Evolutionary conservation across 2,329 filamentous ascomycete species (phyloP).

Genomic region (Capronia coronata): DNA sequence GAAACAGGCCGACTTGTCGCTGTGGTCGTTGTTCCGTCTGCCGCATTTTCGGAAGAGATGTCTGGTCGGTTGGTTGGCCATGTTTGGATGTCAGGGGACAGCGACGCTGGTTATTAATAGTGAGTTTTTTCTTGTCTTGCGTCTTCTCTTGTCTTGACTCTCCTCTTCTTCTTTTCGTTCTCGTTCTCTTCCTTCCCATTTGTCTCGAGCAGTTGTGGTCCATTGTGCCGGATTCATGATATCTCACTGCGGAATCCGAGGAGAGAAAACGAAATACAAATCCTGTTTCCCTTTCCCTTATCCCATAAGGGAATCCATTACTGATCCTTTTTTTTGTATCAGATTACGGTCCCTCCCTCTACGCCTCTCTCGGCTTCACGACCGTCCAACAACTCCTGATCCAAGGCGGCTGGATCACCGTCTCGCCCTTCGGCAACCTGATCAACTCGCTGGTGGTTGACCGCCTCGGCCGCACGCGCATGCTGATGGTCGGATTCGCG

Average conservation of each 20-base stretch:
- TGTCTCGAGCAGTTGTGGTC: too few species aligned
- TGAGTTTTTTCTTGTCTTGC: not conserved
- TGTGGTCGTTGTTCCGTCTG: constrained; percentile 14
- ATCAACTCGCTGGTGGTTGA: constrained; percentile 35
- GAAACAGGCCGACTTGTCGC: constrained; percentile 4
- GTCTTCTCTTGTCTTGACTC: too few species aligned
- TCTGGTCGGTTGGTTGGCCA: constrained; percentile 10
- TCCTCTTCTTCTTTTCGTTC: too few species aligned
- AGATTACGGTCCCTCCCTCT: constrained; percentile 21
- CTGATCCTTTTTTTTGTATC: too few species aligned
- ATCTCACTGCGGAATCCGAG: too few species aligned
- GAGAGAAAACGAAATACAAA: too few species aligned
- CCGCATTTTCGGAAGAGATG: constrained; percentile 22
- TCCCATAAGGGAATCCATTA: too few species aligned
- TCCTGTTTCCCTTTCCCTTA: too few species aligned
- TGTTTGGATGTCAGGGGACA: constrained; percentile 10
- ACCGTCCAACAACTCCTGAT: constrained; percentile 15
- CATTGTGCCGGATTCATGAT: too few species aligned
- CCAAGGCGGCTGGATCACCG: constrained; percentile 16
- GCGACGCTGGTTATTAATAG: constrained; percentile 15
- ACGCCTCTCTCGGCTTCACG: constrained; percentile 13
- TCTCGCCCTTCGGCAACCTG: constrained; percentile 13
- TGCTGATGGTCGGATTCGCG: constrained; percentile 35
- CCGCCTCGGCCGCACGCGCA: constrained; percentile 34
- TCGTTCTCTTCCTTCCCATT: too few species aligned